These are phyloP conservation scores for Lecanicillium sp. DNA, from an alignment of 2,329 filamentous ascomycete genomes.

Conservation along the genomic window DNA sequence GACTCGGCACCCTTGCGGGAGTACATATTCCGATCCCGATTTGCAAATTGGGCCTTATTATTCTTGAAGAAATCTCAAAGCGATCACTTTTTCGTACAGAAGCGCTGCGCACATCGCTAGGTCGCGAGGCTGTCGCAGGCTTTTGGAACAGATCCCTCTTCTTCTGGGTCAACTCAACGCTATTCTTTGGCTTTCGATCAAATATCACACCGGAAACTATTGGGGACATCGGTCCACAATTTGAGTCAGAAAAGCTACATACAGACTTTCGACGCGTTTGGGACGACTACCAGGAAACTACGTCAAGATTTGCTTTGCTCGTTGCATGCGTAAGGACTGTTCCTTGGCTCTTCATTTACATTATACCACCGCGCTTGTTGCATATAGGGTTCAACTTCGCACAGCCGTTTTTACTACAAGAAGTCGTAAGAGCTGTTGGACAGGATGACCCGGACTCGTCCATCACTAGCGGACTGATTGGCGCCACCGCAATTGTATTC, in stretches of 20 bases:
- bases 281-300: not conserved
- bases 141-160: constrained; percentile 14
- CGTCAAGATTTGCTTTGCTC: not conserved
- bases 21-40: constrained; percentile 23
- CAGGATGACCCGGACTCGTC: not conserved
- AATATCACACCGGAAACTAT: not conserved
- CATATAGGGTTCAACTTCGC: not conserved
- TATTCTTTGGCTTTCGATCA: not conserved
- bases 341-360: not conserved
- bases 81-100: not conserved
- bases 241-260: not conserved
- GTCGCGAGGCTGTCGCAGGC: constrained; percentile 18
- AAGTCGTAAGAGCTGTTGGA: not conserved
- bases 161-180: not conserved
- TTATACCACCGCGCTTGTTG: not conserved
- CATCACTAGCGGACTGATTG: not conserved
- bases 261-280: not conserved
- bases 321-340: not conserved
- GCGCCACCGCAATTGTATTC: not conserved
- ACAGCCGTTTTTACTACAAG: constrained; percentile 1
- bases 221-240: not conserved
- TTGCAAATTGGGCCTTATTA: constrained; percentile 23
- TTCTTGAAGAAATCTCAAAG: constrained; percentile 28
- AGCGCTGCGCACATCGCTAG: constrained; percentile 2
- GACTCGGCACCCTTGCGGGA: constrained; percentile 19